A percentile compares a stretch with the other conserved stretches of the same genome.
Conservation (phyloP, 257 asterid species). For the Schizonepeta tenuifolia region DNA sequence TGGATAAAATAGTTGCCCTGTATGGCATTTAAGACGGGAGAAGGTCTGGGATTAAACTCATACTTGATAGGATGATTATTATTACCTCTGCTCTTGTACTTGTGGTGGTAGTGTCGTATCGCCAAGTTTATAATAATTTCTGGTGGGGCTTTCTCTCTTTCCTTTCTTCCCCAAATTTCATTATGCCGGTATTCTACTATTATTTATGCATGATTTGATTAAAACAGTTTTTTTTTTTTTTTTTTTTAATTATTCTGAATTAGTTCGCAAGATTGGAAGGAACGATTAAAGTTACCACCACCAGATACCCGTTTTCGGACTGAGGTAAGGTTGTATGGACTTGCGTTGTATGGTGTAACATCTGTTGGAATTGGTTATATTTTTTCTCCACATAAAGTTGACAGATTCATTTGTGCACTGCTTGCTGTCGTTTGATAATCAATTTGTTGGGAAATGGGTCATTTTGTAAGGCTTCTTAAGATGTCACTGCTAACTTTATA, state of each 20-base stretch:
- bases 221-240: slow-evolving; percentile 20
- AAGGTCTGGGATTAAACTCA: slow-evolving; percentile 6
- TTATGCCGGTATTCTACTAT: background rate
- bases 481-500: background rate
- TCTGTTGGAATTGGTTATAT: slow-evolving; percentile 4
- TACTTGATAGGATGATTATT: background rate
- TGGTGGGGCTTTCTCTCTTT: background rate
- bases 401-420: slow-evolving; percentile 5
- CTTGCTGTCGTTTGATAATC: background rate
- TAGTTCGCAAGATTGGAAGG: slow-evolving; percentile 83
- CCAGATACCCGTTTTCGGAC: slow-evolving; percentile 68
- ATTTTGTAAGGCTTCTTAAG: background rate
- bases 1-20: background rate
- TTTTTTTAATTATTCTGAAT: no score
- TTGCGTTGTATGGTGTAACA: background rate
- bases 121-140: background rate
- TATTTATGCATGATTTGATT: background rate
- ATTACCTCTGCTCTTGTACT: background rate
- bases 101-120: background rate
- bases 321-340: slow-evolving; percentile 49
- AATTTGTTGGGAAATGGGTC: background rate
- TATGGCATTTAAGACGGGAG: background rate
- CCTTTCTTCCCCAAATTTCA: background rate
- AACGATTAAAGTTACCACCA: slow-evolving; percentile 56
- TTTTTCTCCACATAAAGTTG: background rate